Percentiles rank a stretch among this genome's conserved stretches.
Conservation (phyloP, 805 yeast genomes). For the Ogataea polymorpha region DNA sequence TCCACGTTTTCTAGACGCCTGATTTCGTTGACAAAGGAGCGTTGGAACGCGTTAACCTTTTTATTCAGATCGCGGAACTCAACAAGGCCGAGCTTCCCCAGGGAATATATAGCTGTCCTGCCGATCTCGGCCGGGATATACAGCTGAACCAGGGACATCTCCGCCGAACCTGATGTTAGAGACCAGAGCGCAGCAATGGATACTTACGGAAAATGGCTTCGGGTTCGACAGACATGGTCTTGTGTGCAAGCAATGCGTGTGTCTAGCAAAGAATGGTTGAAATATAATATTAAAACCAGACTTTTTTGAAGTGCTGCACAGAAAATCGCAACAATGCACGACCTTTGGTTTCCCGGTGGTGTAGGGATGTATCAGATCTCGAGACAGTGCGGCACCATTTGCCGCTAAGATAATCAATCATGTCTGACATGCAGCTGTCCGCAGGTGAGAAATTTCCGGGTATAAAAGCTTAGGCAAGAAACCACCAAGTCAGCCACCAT, state of each 20-base stretch:
- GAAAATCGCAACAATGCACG: neutral
- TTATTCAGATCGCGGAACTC: constrained; percentile 90
- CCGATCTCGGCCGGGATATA: constrained; percentile 89
- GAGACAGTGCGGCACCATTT: neutral
- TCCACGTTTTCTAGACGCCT: constrained; percentile 82
- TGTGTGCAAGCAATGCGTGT: constrained; percentile 4
- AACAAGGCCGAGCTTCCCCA: constrained; percentile 81
- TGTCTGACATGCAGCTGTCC: neutral
- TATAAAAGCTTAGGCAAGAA: too few species aligned
- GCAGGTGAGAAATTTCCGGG: neutral
- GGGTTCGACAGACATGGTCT: constrained; percentile 15
- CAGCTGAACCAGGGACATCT: constrained; percentile 89
- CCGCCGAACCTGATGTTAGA: constrained; percentile 70
- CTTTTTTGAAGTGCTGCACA: constrained; percentile 8
- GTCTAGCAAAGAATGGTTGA: constrained; percentile 1
- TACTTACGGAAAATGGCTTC: constrained; percentile 34
- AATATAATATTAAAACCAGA: neutral
- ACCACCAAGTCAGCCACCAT: neutral
- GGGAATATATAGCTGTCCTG: constrained; percentile 77
- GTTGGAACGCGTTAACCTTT: constrained; percentile 81
- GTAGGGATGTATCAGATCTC: neutral
- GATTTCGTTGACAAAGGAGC: constrained; percentile 86
- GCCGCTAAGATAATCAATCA: neutral
- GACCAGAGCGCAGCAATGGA: neutral
- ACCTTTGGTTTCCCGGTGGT: neutral